Percentiles rank a stretch among this genome's conserved stretches.
Evolutionary conservation across 1,284 basidiomycete genomes (phyloP).

Genomic region (Ganoderma boninense): DNA sequence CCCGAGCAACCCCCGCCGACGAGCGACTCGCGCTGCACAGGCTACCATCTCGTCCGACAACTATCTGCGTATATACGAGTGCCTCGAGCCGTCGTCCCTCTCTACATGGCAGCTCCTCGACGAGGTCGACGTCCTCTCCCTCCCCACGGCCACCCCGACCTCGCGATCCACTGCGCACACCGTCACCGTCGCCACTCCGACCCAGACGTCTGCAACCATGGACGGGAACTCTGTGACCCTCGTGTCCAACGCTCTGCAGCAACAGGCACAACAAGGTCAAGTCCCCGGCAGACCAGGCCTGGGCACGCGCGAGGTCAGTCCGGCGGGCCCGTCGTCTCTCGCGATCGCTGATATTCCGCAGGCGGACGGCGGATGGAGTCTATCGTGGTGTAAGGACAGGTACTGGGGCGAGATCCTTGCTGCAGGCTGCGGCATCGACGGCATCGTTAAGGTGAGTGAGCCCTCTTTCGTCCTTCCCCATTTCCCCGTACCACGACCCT

Average conservation of each 20-base stretch:
- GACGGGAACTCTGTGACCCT: constrained; percentile 67
- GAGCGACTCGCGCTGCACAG: constrained; percentile 48
- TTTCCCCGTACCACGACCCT: constrained; percentile 8
- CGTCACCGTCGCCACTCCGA: constrained; percentile 70
- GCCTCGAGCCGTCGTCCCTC: constrained; percentile 83
- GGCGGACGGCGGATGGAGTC: constrained; percentile 90
- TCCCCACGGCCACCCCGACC: constrained; percentile 56
- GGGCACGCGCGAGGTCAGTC: constrained; percentile 63
- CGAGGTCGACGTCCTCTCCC: constrained; percentile 77
- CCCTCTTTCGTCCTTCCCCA: background rate
- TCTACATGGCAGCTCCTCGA: constrained; percentile 83
- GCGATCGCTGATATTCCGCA: constrained; percentile 6
- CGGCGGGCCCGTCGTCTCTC: background rate
- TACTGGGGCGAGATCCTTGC: constrained; percentile 94
- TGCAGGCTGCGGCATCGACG: constrained; percentile 74
- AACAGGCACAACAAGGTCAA: constrained; percentile 55
- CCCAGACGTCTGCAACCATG: constrained; percentile 62
- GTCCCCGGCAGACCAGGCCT: constrained; percentile 56
- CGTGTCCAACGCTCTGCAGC: constrained; percentile 68
- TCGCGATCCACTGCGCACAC: constrained; percentile 56
- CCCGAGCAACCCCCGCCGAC: background rate
- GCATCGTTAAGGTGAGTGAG: constrained; percentile 73
- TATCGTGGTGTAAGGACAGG: constrained; percentile 93
- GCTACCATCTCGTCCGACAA: constrained; percentile 90
- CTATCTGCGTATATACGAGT: constrained; percentile 88